phyloP scores from a whole-genome alignment of 2,329 filamentous ascomycete genomes.

The Waltergamsia citrina region DNA sequence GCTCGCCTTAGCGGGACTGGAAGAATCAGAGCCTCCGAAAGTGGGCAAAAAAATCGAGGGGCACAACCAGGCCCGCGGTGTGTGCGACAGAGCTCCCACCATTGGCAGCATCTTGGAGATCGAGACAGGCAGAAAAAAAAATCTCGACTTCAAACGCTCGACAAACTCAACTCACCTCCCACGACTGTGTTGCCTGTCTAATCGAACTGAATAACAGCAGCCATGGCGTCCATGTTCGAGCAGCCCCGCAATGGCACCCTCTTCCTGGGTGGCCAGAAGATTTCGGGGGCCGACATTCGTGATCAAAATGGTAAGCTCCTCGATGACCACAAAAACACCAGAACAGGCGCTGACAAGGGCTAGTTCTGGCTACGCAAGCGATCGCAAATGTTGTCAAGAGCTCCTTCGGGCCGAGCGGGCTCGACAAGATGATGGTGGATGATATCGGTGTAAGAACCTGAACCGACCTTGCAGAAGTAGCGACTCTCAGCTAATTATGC shows the following conservation, averaged over 20 bases:
- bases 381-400: constrained; percentile 99
- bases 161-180: neutral
- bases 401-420: constrained; percentile 91
- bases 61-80: constrained; percentile 7
- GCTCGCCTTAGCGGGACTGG: too few relatives aligned
- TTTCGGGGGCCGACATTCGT: constrained; percentile 90
- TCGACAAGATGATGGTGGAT: constrained; percentile 99
- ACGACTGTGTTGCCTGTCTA: neutral
- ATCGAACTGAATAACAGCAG: constrained; percentile 11
- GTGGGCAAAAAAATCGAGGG: constrained; percentile 15
- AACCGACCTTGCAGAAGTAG: neutral
- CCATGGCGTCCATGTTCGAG: constrained; percentile 93
- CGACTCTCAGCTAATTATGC: constrained; percentile 1
- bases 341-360: neutral
- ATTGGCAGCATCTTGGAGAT: constrained; percentile 1
- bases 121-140: constrained; percentile 1
- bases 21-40: constrained; percentile 13
- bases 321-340: too few relatives aligned
- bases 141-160: neutral
- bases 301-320: constrained; percentile 75
- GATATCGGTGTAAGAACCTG: constrained; percentile 72
- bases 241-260: constrained; percentile 91
- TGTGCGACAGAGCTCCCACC: constrained; percentile 1
- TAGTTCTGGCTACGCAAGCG: constrained; percentile 88
- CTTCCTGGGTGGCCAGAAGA: constrained; percentile 95